Evolutionary conservation across 106 monocot species (phyloP).

Genomic region (Dendrobium officinale): DNA sequence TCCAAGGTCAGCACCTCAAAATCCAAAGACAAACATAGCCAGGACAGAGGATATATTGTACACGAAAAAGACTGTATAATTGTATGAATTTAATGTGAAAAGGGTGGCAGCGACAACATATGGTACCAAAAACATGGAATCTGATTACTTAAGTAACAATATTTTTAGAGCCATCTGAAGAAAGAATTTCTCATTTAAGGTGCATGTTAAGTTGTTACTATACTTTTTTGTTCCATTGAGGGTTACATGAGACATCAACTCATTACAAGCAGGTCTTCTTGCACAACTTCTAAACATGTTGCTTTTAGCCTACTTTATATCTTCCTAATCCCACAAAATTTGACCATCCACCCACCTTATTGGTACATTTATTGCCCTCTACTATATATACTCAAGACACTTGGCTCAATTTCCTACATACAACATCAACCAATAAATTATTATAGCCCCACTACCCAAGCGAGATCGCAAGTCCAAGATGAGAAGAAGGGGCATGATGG

Average conservation of each 20-base stretch:
- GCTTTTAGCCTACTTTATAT: background rate
- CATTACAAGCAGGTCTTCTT: background rate
- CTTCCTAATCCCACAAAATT: background rate
- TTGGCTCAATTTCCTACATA: background rate
- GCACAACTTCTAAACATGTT: background rate
- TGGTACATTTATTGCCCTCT: background rate
- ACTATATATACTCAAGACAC: background rate
- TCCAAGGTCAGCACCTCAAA: slow-evolving; percentile 2
- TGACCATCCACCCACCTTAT: background rate
- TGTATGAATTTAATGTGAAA: background rate
- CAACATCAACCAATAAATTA: no score
- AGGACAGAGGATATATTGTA: background rate
- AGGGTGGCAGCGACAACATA: background rate
- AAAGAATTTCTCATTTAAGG: background rate
- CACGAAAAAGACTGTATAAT: background rate
- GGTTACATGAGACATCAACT: background rate
- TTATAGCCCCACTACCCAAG: no score
- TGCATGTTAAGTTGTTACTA: background rate
- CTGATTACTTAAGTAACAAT: background rate
- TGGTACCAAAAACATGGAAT: background rate
- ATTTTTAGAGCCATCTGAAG: background rate
- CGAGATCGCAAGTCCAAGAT: no score
- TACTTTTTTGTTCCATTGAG: background rate
- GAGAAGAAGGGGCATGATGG: no score
- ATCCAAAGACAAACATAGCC: background rate